phyloP scores from a whole-genome alignment of 2,329 filamentous ascomycete genomes.

The Pseudocercospora musae region DNA sequence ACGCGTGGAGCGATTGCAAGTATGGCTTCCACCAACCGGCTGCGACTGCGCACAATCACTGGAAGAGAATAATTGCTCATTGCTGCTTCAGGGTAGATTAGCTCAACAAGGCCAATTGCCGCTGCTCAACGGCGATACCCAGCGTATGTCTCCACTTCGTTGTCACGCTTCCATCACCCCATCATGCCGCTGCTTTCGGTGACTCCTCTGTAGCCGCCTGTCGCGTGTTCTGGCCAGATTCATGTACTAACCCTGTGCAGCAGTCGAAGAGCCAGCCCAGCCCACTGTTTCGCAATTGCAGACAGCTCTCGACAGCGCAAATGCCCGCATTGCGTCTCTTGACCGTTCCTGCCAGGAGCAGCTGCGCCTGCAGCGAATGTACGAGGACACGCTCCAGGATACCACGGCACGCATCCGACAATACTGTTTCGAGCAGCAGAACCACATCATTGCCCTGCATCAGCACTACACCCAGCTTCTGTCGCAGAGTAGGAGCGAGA shows the following conservation, averaged over 20 bases:
- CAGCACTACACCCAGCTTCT: constrained; percentile 48
- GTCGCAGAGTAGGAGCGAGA: constrained; percentile 42
- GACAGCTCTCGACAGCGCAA: constrained; percentile 27
- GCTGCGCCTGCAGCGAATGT: constrained; percentile 32
- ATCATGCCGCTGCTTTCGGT: background rate
- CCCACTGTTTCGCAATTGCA: constrained; percentile 33
- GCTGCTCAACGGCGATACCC: constrained; percentile 22
- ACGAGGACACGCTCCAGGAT: constrained; percentile 41
- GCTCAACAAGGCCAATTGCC: constrained; percentile 23
- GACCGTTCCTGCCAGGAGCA: constrained; percentile 28
- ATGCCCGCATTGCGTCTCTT: constrained; percentile 29
- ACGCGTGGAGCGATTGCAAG: constrained; percentile 30
- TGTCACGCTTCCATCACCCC: background rate
- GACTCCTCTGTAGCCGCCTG: background rate
- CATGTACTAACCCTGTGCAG: constrained; percentile 9
- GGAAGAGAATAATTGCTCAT: constrained; percentile 7
- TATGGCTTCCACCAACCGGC: constrained; percentile 9
- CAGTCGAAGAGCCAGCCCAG: constrained; percentile 18
- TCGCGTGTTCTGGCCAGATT: background rate
- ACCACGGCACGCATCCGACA: constrained; percentile 32
- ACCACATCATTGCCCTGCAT: constrained; percentile 44
- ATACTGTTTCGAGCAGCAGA: constrained; percentile 42
- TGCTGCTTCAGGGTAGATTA: constrained; percentile 21
- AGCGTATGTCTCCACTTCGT: constrained; percentile 19
- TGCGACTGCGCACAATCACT: background rate